Base-by-base conservation (phyloP, 352 stramenopile genomes). In the Pythium apleroticum region DNA sequence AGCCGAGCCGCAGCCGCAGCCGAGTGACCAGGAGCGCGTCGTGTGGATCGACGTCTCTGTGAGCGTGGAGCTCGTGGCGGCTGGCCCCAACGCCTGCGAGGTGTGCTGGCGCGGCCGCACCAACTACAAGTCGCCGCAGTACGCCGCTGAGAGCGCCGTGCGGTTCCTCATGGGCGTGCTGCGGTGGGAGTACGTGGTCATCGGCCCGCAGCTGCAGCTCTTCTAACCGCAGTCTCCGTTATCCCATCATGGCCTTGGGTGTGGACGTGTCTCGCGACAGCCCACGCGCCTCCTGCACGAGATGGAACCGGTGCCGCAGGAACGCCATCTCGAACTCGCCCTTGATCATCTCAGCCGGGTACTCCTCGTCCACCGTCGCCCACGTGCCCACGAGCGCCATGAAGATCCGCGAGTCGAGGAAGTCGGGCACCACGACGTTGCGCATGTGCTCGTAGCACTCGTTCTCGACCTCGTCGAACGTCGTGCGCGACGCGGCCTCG, bases 251-350 rank as follows among this genome's bases (percentile, higher is more conserved):
- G 17, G 30, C 35, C 58, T 66, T 71, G 12, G 78, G 77, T n/a
- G 72, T 80, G 19, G 80, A 70, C 17, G 81, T 75, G 63, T 89
- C 75, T 5, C 82, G 66, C 14, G 82, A 91, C 46, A 91, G 75
- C 3, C 84, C 81, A 11, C 76, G 71, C 17, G 76, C 72, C 61
- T 92, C 84, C 64, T 92, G 81, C 52, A 92, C 78, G 52, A 90
- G 72, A 57, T 93, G 84, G 66, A 93, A 91, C 4, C 84, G 82
- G 60, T 94, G 86, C 19, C 82, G 73, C 37, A 94, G 65, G 66
- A 90, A 94, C 15, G 86, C 86, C 76, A 91, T 90, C 60, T 94
- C 86, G 50, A 94, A 75, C 67, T 94, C 86, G 24, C 80, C 80
- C 24, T 82, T 78, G 24, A 94, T 73, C 75, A 92, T 90, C 63